A percentile compares a stretch with the other conserved stretches of the same genome.
phyloP scores from a whole-genome alignment of 2,329 filamentous ascomycete genomes.

The Colletotrichum shisoi region DNA sequence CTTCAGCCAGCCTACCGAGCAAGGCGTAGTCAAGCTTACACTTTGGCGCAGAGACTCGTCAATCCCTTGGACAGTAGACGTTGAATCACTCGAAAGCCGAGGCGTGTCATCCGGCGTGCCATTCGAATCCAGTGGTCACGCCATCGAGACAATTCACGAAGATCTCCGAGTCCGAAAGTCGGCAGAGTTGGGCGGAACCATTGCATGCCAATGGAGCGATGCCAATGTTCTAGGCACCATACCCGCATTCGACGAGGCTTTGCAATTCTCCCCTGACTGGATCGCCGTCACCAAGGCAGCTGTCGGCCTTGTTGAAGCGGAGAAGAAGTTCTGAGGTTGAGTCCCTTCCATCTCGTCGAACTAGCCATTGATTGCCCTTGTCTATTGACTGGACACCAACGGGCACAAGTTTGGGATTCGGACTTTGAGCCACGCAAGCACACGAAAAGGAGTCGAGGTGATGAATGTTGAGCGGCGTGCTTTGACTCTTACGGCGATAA shows the following conservation, averaged over 20 bases:
- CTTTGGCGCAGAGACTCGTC: conserved; percentile 86
- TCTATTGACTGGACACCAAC: not conserved
- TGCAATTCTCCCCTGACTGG: conserved; percentile 81
- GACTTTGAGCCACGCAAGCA: not conserved
- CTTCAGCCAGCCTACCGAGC: conserved; percentile 69
- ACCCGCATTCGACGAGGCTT: conserved; percentile 82
- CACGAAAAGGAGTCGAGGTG: not conserved
- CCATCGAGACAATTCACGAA: conserved; percentile 38
- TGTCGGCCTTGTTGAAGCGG: conserved; percentile 30
- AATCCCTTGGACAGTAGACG: conserved; percentile 76
- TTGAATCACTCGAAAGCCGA: conserved; percentile 56
- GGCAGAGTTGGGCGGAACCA: conserved; percentile 64
- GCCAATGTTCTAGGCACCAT: conserved; percentile 75
- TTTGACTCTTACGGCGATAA: not conserved
- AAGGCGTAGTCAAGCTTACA: conserved; percentile 72
- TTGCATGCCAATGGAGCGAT: conserved; percentile 89
- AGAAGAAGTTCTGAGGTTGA: conserved; percentile 18
- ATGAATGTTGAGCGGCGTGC: not conserved
- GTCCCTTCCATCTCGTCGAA: not conserved
- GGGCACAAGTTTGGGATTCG: not conserved
- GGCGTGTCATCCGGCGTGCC: not conserved
- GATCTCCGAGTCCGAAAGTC: conserved; percentile 45
- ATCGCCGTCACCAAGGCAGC: conserved; percentile 72
- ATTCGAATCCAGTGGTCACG: conserved; percentile 17
- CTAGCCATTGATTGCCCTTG: not conserved